Conservation (phyloP, 2,329 filamentous ascomycete species). For the Emmonsia crescens region DNA sequence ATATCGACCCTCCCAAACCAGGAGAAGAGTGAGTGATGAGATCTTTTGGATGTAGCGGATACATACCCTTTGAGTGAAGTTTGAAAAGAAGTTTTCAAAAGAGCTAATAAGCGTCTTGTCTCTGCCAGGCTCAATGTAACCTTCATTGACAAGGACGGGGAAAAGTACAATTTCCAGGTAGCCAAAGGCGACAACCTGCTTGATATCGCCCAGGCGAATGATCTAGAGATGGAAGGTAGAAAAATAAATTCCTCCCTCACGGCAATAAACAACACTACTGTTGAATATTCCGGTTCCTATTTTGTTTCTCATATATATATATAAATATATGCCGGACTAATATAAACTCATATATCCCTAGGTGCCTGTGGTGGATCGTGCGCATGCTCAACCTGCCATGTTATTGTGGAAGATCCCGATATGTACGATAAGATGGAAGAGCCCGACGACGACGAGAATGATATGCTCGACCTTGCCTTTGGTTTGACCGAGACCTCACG, state of each 20-base stretch:
- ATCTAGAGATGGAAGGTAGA: constrained; percentile 89
- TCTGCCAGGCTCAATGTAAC: constrained; percentile 64
- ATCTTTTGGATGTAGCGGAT: not conserved
- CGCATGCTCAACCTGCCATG: constrained; percentile 86
- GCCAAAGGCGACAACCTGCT: constrained; percentile 82
- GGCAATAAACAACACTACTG: not conserved
- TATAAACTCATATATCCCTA: constrained; percentile 15
- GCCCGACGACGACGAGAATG: constrained; percentile 71
- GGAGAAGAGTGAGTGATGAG: constrained; percentile 71
- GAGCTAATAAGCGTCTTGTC: not conserved
- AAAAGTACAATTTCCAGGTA: constrained; percentile 66
- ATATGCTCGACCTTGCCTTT: constrained; percentile 86
- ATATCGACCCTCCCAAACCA: constrained; percentile 71
- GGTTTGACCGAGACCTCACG: constrained; percentile 76
- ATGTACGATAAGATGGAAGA: constrained; percentile 70
- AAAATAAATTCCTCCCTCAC: not conserved
- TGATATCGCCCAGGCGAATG: constrained; percentile 87
- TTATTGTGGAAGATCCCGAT: constrained; percentile 65
- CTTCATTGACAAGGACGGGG: constrained; percentile 84
- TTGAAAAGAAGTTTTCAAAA: not conserved
- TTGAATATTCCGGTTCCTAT: not conserved
- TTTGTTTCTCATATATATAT: too few relatives aligned
- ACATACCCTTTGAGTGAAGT: not conserved
- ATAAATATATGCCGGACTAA: not conserved
- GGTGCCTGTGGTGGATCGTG: constrained; percentile 89